Evolutionary conservation across 164 flowering plant genomes (phyloP), one percentile per base, ranked within the genome.

Genomic region (Vitis amurensis): DNA sequence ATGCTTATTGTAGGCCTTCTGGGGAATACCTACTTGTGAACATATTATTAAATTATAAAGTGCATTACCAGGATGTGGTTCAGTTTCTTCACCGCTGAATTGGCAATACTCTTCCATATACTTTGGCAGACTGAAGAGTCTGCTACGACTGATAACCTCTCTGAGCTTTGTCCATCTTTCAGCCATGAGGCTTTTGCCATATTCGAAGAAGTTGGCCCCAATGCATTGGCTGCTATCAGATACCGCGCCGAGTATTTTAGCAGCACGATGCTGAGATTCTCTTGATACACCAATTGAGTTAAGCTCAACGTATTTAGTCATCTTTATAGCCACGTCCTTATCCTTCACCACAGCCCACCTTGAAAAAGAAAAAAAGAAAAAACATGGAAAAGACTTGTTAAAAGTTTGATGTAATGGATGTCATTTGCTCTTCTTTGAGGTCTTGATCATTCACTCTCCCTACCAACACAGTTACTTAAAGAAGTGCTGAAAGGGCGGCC

Each of bases 291-390:
- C 96, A 9, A 91, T 85, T 47, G 87, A 76, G 70, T 71, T 83
- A 5, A 85, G 57, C 74, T 75, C 81, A 7, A 89, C 78, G 71
- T 68, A 91, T 64, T 81, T 71, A 0, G 74, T 72, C 91, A 89
- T 91, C 76, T 75, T 87, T 58, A 30, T 76, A 0, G 91, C 91
- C 37, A 88, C 79, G 3, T 81, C 88, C 55, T 71, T 61, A 27
- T 91, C 91, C 76, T 85, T 89, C 1, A 91, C 90, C 5, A 91
- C 27, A 12, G 95, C 91, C 95, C 95, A 90, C 63, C 95, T 90
- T 27, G 10, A 63, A 23, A n/a, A 64, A 44, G 49, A 52, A 12
- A 65, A 59, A 14, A 9, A 3, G 44, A 23, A 15, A 58, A 16
- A 37, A 66, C 14, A 44, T 31, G 44, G 44, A 3, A 31, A 31